Base-by-base conservation (phyloP, 768 basidiomycete genomes). In the Pleurotus ostreatus region DNA sequence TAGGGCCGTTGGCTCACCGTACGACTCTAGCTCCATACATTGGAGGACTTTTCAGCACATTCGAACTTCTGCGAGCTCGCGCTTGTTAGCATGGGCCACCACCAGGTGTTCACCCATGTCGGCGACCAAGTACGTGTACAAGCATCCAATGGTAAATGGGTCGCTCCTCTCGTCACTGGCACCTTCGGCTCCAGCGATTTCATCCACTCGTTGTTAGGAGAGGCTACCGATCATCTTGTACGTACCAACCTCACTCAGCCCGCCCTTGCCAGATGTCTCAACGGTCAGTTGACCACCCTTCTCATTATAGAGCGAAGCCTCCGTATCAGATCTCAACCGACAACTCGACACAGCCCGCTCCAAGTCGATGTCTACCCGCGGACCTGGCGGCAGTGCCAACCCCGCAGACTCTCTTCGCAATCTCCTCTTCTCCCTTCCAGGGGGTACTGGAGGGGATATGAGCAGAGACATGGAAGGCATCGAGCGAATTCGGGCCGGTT, bases 31-130 rank as follows among this genome's bases (percentile, higher is more conserved):
- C 72, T 90, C 8, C 89, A 91, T 60, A 90, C 88, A 1, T 78
- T 90, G 4, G 92, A 94, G 66, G 92, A 97, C 66, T 94, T 90
- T 66, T 74, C 91, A 2, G 92, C 94, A 0, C 94, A 97, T 67
- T 89, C 87, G 55, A 91, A 96, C 73, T 95, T 90, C 66, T 92
- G 89, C 74, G 94, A 97, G 69, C 76, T 96, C 8, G 77, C 83
- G 0, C 80, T 98, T 11, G 81, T 87, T 37, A 75, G 78, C 0
- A 74, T 93, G 73, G 95, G 94, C 0, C 75, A 94, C 66, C 60
- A 68, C 0, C 74, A 92, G 43, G 86, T 96, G 2, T 98, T 97
- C 71, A 68, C 83, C 25, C 94, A 98, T 62, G 90, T 96, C 30
- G 95, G 95, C 4, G 86, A 91, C 55, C 79, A 82, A 47, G 87